These are phyloP conservation scores for Zelonia costaricensis DNA, from an alignment of 208 protist genomes.

Conservation along the genomic window DNA sequence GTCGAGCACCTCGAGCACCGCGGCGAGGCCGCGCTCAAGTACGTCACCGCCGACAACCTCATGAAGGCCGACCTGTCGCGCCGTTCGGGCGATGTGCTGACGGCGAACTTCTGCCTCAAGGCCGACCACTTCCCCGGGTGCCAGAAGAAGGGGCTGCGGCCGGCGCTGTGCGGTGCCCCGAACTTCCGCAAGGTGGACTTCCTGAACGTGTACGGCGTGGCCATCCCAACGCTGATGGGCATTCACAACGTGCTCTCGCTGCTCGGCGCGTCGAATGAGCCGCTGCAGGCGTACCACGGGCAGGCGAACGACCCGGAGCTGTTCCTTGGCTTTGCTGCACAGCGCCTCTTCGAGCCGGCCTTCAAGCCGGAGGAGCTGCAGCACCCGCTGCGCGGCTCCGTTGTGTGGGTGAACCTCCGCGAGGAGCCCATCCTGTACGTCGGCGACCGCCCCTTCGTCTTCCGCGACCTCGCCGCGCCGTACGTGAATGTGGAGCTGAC, in stretches of 20 bases:
- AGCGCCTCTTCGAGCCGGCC: slow-evolving; percentile 74
- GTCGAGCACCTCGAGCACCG: slow-evolving; percentile 67
- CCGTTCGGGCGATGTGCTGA: slow-evolving; percentile 81
- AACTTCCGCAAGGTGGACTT: slow-evolving; percentile 87
- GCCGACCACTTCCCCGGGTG: slow-evolving; percentile 91
- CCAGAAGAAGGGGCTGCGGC: slow-evolving; percentile 86
- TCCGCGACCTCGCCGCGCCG: slow-evolving; percentile 79
- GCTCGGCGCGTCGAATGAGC: slow-evolving; percentile 73
- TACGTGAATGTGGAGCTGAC: slow-evolving; percentile 92
- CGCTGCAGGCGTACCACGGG: slow-evolving; percentile 64
- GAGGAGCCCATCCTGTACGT: slow-evolving; percentile 91
- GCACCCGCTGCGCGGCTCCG: slow-evolving; percentile 70
- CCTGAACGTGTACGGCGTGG: slow-evolving; percentile 88
- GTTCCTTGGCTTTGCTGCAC: slow-evolving; percentile 75
- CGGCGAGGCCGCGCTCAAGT: slow-evolving; percentile 69
- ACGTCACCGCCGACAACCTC: slow-evolving; percentile 62
- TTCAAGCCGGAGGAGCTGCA: slow-evolving; percentile 68
- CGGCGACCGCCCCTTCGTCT: slow-evolving; percentile 84
- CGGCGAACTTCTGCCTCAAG: slow-evolving; percentile 87
- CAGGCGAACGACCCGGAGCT: slow-evolving; percentile 82
- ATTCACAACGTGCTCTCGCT: slow-evolving; percentile 89
- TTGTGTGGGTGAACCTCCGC: slow-evolving; percentile 90
- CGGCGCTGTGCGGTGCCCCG: slow-evolving; percentile 80
- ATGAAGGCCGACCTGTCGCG: slow-evolving; percentile 75
- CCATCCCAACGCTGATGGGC: slow-evolving; percentile 81